Evolutionary conservation across 2,329 filamentous ascomycete genomes (phyloP).

Genomic region (Alternaria tenuissima): DNA sequence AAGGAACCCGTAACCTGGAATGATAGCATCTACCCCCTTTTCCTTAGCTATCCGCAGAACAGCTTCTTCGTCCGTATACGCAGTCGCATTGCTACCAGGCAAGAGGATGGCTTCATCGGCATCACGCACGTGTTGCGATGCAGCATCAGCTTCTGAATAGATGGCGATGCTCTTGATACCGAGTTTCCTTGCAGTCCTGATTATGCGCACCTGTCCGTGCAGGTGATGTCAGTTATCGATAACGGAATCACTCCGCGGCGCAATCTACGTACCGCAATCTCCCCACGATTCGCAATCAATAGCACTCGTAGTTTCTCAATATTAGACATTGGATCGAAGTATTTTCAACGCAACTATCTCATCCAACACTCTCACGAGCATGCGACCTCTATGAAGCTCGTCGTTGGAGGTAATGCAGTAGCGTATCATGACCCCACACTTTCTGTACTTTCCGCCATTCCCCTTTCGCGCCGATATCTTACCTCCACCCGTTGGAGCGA

Average conservation of each 20-base stretch:
- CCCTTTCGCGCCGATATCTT: constrained; percentile 7
- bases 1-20: constrained; percentile 73
- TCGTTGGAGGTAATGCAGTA: background rate
- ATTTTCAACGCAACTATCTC: background rate
- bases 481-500: constrained; percentile 10
- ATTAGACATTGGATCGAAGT: background rate
- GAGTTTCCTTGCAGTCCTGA: constrained; percentile 60
- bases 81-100: constrained; percentile 57
- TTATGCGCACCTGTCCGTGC: constrained; percentile 54
- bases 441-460: constrained; percentile 4
- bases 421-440: constrained; percentile 11
- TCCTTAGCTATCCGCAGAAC: constrained; percentile 63
- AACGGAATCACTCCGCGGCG: constrained; percentile 1
- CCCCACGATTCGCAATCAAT: constrained; percentile 67
- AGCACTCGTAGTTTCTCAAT: constrained; percentile 60
- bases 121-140: constrained; percentile 62
- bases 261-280: constrained; percentile 57
- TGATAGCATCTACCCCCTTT: constrained; percentile 64
- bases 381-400: background rate
- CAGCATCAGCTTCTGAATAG: constrained; percentile 65
- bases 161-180: constrained; percentile 63
- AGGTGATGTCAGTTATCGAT: constrained; percentile 24
- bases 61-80: constrained; percentile 58
- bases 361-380: background rate
- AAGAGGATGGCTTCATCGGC: constrained; percentile 64